Evolutionary conservation across 208 protist species (phyloP), one percentile per base, ranked within the genome.

Genomic region (Porcisia deanei): DNA sequence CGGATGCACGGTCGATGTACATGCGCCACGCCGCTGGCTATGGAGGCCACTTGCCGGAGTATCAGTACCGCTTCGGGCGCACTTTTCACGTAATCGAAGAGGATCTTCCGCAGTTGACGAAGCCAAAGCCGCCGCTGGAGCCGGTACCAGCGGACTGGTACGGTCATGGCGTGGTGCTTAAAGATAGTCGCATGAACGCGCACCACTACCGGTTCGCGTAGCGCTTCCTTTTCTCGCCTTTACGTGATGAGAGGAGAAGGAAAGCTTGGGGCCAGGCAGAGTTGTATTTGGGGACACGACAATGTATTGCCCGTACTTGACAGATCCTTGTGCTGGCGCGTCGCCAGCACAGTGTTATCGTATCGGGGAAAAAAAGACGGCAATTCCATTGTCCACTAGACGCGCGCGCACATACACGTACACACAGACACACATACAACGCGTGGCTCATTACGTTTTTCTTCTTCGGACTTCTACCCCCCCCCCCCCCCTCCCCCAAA

Each of bases 31-130:
- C 87, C 18, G 88, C 89, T 37, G 93, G 93, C 43, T 97, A 97
- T 78, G 72, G 54, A 14, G 93, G 93, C 0, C 93, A 97, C 86
- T 65, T 97, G 54, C 93, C 93, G 20, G 87, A 88, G 76, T 94
- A 85, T 71, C 66, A 77, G 60, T 88, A 86, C 65, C 92, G 87
- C 81, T 96, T 96, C 84, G 93, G 93, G 12, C 88, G 90, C 39
- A 95, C 93, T 14, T 97, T 97, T 71, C 93, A 97, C 74, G 79
- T 91, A 9, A 95, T 97, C 55, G 93, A 97, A 80, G 93, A 95
- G 83, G 88, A 92, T 54, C 78, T 95, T 45, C 93, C 93, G 63
- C 74, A 85, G 49, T 86, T 96, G 68, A 85, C 88, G 39, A 82
- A 87, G 76, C 85, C 88, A 16, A 88, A 88, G 74, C 41, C 71